phyloP scores from a whole-genome alignment of 345 rosid genomes.

The Aegle marmelos region DNA sequence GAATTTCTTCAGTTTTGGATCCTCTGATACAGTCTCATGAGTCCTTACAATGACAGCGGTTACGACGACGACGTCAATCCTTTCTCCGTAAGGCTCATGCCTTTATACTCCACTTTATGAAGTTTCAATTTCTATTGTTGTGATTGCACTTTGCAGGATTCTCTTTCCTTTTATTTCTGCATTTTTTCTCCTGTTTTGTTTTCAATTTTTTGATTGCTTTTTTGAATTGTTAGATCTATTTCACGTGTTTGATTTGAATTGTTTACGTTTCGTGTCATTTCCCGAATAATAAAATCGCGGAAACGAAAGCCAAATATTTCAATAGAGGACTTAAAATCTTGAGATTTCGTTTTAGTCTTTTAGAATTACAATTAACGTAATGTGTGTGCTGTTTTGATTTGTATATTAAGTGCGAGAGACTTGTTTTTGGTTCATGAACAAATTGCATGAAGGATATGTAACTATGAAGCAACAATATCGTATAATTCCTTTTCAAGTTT shows the following conservation, averaged over 20 bases:
- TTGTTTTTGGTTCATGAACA: background rate
- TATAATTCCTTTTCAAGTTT: background rate
- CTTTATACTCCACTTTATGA: background rate
- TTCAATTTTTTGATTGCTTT: constrained; percentile 3
- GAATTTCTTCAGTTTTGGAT: background rate
- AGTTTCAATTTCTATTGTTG: background rate
- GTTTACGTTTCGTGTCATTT: background rate
- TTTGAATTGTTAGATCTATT: constrained; percentile 16
- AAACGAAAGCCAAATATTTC: background rate
- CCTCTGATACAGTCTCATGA: constrained; percentile 46
- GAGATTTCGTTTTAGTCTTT: background rate
- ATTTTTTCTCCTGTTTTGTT: constrained; percentile 1
- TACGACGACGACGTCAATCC: constrained; percentile 91
- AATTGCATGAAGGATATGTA: background rate
- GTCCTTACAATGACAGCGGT: constrained; percentile 66
- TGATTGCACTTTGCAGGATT: background rate
- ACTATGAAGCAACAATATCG: background rate
- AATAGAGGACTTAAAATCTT: background rate
- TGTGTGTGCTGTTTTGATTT: background rate
- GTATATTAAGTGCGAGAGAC: background rate
- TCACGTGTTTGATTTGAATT: constrained; percentile 12
- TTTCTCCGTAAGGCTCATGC: constrained; percentile 60
- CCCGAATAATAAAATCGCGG: background rate
- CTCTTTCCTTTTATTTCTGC: background rate
- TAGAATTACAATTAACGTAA: too few relatives aligned